Conservation (phyloP, 495 filamentous ascomycete genomes). For the Podospora anserina region DNA sequence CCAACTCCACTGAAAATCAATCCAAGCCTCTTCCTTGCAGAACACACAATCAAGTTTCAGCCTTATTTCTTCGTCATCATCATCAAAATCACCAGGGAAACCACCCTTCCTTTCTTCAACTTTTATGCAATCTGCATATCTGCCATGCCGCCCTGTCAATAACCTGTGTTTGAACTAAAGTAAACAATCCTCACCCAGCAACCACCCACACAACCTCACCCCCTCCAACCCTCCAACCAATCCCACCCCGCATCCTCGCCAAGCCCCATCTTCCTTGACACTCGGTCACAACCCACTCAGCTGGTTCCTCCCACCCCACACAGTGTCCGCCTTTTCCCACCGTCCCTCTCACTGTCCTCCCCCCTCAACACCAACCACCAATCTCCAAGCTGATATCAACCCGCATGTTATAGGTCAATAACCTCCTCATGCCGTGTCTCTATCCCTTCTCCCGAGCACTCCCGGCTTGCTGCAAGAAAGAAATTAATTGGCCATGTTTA, state of each 20-base stretch:
- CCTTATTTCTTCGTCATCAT: conserved; percentile 4
- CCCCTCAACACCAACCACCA: not conserved
- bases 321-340: conserved; percentile 3
- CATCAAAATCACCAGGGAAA: not conserved
- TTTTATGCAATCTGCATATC: not conserved
- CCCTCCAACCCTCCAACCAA: not conserved
- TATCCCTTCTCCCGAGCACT: not conserved
- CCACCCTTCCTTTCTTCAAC: conserved; percentile 2
- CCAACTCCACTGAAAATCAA: not conserved
- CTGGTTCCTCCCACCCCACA: conserved; percentile 4
- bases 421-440: conserved; percentile 9
- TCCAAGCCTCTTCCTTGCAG: not conserved
- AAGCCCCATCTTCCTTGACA: not conserved
- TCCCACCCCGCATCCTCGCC: not conserved
- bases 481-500: conserved; percentile 23
- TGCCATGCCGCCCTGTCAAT: no score
- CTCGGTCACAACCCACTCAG: not conserved
- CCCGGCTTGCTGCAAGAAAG: conserved; percentile 3
- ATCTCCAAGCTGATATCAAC: not conserved
- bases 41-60: not conserved
- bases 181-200: conserved; percentile 24
- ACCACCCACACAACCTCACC: not conserved
- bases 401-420: conserved; percentile 4
- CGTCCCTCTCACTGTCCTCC: not conserved
- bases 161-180: no score